phyloP scores from a whole-genome alignment of 2,329 filamentous ascomycete genomes.

The Colletotrichum salicis region DNA sequence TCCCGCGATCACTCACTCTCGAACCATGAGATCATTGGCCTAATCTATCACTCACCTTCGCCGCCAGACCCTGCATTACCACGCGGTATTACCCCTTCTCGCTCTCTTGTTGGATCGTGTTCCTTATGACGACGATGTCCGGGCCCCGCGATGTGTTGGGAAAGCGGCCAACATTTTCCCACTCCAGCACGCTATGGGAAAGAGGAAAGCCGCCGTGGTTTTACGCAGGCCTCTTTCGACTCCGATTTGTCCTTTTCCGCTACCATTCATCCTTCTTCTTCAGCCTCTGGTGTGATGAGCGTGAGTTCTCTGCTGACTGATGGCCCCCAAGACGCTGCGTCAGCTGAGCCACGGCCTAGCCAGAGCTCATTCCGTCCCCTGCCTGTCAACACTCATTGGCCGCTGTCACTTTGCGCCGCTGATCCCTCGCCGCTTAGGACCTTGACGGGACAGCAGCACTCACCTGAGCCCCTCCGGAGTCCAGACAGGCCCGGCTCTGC shows the following conservation, averaged over 20 bases:
- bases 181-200: neutral
- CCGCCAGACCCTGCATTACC: neutral
- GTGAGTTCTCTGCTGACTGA: neutral
- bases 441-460: neutral
- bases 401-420: conserved; percentile 14
- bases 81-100: neutral
- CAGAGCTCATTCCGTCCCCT: conserved; percentile 21
- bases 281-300: neutral
- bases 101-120: neutral
- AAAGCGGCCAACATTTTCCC: neutral
- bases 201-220: neutral
- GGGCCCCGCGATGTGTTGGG: neutral
- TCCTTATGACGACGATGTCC: neutral
- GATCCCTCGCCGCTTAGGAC: conserved; percentile 15
- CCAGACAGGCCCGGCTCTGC: neutral
- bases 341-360: conserved; percentile 29
- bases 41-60: neutral
- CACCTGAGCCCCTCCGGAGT: conserved; percentile 19
- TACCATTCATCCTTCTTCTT: neutral
- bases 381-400: conserved; percentile 20
- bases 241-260: conserved; percentile 23
- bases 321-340: conserved; percentile 12
- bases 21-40: conserved; percentile 11
- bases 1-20: neutral
- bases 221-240: neutral